phyloP scores from a whole-genome alignment of 257 asterid species.

The Solanum peruvianum region DNA sequence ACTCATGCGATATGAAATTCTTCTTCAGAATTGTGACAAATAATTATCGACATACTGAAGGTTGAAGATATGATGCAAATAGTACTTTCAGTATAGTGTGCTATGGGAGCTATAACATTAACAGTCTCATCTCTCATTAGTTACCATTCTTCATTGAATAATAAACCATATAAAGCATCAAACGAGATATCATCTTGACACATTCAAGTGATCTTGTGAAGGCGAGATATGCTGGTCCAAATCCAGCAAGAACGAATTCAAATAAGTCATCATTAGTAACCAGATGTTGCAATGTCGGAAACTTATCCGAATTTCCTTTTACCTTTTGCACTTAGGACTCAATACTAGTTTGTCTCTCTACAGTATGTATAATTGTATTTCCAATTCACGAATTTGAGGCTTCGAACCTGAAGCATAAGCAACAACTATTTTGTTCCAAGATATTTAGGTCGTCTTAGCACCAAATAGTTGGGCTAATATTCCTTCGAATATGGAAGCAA shows the following conservation, averaged over 20 bases:
- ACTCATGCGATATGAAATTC: neutral
- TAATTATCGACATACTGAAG: neutral
- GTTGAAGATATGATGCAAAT: neutral
- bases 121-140: neutral
- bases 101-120: neutral
- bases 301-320: neutral
- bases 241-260: neutral
- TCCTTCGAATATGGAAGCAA: neutral
- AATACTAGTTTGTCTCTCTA: neutral
- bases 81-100: neutral
- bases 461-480: no score
- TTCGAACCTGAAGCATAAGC: neutral
- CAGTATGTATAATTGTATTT: no score
- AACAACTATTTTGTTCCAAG: neutral
- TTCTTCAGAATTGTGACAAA: neutral
- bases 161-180: neutral
- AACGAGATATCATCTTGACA: neutral
- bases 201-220: neutral
- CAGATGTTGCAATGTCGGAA: neutral
- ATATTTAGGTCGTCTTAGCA: neutral
- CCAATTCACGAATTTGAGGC: neutral
- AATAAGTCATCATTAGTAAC: neutral
- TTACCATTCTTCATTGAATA: neutral
- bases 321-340: neutral
- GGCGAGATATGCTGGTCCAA: neutral